A percentile compares a stretch with the other conserved stretches of the same genome.
Conservation (phyloP, 352 stramenopile genomes). For the Thraustochytrium aureum region DNA sequence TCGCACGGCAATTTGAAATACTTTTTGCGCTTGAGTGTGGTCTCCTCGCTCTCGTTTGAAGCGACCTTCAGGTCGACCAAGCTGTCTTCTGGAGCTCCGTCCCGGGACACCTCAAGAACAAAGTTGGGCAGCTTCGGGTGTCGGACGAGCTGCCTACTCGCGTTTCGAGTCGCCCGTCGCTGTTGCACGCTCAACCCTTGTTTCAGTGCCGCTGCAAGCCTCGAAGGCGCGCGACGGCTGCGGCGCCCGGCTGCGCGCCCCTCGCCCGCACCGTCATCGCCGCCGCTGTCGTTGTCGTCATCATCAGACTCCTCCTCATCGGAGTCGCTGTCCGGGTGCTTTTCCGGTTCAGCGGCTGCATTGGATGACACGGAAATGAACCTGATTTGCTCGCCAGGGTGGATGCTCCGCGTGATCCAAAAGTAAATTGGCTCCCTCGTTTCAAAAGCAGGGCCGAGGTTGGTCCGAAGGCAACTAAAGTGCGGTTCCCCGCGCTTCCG, state of each 20-base stretch:
- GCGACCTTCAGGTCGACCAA: conserved; percentile 19
- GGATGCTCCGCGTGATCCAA: background rate
- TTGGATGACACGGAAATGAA: background rate
- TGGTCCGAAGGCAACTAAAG: background rate
- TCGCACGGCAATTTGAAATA: background rate
- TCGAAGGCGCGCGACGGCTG: too few relatives aligned
- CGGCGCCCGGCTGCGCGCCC: background rate
- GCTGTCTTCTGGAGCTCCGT: background rate
- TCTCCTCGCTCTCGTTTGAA: background rate
- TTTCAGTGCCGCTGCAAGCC: too few relatives aligned
- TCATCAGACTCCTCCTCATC: background rate
- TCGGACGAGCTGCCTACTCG: background rate
- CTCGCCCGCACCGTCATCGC: background rate
- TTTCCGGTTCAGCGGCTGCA: background rate
- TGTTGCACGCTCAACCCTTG: too few relatives aligned
- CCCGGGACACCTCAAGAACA: background rate
- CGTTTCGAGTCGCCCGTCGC: too few relatives aligned
- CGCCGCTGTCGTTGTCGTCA: background rate
- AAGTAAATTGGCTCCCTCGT: conserved; percentile 13
- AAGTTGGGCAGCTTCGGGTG: background rate
- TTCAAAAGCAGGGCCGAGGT: background rate
- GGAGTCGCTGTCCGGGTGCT: background rate
- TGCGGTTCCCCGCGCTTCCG: background rate
- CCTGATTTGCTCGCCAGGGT: background rate
- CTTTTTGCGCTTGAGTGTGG: background rate